A percentile compares a stretch with the other conserved stretches of the same genome.
These are phyloP conservation scores for Candida ipomoeae DNA, from an alignment of 805 yeast species.

Conservation along the genomic window DNA sequence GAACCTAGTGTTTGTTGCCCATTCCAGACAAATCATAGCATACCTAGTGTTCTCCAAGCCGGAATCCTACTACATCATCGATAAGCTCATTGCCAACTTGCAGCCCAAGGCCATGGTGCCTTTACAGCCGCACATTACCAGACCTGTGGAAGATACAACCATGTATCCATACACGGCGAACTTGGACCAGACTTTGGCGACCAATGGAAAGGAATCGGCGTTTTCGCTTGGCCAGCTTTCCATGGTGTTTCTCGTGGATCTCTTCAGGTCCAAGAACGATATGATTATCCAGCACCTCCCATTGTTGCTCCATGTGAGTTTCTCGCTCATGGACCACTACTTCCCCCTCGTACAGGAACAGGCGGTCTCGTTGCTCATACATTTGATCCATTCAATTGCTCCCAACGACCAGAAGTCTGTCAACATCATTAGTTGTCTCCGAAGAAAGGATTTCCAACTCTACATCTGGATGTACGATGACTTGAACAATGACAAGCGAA, in stretches of 20 bases:
- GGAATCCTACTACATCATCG: conserved; percentile 47
- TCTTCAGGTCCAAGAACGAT: conserved; percentile 65
- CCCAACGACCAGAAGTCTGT: conserved; percentile 51
- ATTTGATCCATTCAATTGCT: conserved; percentile 62
- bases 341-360: conserved; percentile 78
- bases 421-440: conserved; percentile 53
- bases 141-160: conserved; percentile 22
- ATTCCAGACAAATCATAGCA: conserved; percentile 76
- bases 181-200: conserved; percentile 51
- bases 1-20: conserved; percentile 70
- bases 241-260: conserved; percentile 76
- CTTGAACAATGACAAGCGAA: conserved; percentile 60
- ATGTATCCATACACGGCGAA: conserved; percentile 71
- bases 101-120: conserved; percentile 93
- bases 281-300: conserved; percentile 60
- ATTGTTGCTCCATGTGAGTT: conserved; percentile 68
- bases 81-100: conserved; percentile 61
- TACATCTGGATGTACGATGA: conserved; percentile 85
- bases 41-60: conserved; percentile 58
- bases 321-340: conserved; percentile 85
- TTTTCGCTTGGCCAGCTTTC: conserved; percentile 88
- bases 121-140: conserved; percentile 34
- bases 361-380: conserved; percentile 70
- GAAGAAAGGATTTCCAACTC: conserved; percentile 44
- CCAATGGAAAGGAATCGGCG: conserved; percentile 62